Percentiles rank a stretch among this genome's conserved stretches.
phyloP scores from a whole-genome alignment of 1,284 basidiomycete genomes.

The Austroboletus sp. region DNA sequence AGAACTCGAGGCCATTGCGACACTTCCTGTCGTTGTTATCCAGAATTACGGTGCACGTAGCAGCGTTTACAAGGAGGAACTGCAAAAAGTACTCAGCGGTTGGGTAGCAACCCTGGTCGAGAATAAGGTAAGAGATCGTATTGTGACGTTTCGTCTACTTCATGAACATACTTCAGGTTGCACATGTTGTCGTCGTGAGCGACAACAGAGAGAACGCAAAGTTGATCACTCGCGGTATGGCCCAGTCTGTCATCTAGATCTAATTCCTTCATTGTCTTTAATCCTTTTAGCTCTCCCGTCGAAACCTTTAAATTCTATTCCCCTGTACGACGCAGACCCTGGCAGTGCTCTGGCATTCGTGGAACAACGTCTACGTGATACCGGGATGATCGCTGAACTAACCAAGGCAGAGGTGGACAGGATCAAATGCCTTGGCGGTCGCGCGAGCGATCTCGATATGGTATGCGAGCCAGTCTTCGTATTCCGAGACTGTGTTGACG shows the following conservation, averaged over 20 bases:
- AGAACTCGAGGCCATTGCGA: conserved; percentile 48
- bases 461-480: conserved; percentile 39
- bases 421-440: conserved; percentile 75
- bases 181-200: conserved; percentile 87
- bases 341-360: conserved; percentile 77
- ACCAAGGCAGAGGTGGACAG: conserved; percentile 47
- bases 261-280: neutral
- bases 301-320: conserved; percentile 74
- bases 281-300: conserved; percentile 65
- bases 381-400: conserved; percentile 47
- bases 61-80: conserved; percentile 59
- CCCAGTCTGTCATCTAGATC: neutral
- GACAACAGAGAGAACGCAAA: conserved; percentile 88
- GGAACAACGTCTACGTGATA: conserved; percentile 67
- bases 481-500: conserved; percentile 2
- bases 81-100: conserved; percentile 72
- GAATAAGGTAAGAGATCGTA: conserved; percentile 49
- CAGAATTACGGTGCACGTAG: conserved; percentile 69
- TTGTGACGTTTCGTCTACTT: neutral
- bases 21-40: conserved; percentile 80
- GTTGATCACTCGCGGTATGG: conserved; percentile 66
- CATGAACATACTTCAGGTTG: conserved; percentile 44
- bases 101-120: conserved; percentile 84
- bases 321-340: conserved; percentile 80
- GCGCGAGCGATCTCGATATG: conserved; percentile 79